Base-by-base conservation (phyloP, 768 basidiomycete genomes). In the Leccinum pellstonianum region DNA sequence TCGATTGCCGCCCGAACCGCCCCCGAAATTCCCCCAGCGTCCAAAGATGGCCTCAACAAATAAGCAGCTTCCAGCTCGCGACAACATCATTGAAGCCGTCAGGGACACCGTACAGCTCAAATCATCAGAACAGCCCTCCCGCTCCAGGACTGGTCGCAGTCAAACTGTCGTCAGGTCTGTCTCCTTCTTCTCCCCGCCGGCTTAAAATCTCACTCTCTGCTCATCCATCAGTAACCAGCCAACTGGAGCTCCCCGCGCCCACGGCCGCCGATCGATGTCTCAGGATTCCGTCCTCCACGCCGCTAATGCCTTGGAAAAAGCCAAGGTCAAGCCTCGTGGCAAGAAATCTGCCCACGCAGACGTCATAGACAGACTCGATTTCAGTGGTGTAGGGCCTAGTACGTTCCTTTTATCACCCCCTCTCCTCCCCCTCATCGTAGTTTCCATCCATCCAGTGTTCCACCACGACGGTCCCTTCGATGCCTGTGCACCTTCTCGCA, bases 381-480 rank as follows among this genome's bases (percentile, higher is more conserved):
- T 85, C 60, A 89, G 89, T 17, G 88, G 92, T 67, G 88, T 92
- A 46, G 91, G 91, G 9, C 84, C 88, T 58, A 91, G 92, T 93
- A 69, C 64, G 91, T 83, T 50, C 62, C 57, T 64, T 59, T 59
- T 35, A 62, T 37, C 7, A 17, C 11, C 19, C 27, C 38, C 5
- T 57, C 6, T 29, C 35, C 31, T 33, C 29, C 46, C 35, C 37
- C 50, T 59, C 61, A 57, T 51, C 46, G 19, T 55, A 35, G 54
- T 57, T 25, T 29, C 52, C 55, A 27, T 29, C 56, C 55, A 27
- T 29, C 55, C 64, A 94, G 92, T 91, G 85, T 91, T 94, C 76
- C 92, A 95, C 69, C 92, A 95, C 68, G 93, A 94, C 68, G 92
- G 92, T 31, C 93, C 92, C 12, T 95, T 94, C 71, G 92, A 95